Percentiles rank a stretch among this genome's conserved stretches.
These are phyloP conservation scores for Aspergillus ellipticus DNA, from an alignment of 495 filamentous ascomycete species.

Conservation along the genomic window DNA sequence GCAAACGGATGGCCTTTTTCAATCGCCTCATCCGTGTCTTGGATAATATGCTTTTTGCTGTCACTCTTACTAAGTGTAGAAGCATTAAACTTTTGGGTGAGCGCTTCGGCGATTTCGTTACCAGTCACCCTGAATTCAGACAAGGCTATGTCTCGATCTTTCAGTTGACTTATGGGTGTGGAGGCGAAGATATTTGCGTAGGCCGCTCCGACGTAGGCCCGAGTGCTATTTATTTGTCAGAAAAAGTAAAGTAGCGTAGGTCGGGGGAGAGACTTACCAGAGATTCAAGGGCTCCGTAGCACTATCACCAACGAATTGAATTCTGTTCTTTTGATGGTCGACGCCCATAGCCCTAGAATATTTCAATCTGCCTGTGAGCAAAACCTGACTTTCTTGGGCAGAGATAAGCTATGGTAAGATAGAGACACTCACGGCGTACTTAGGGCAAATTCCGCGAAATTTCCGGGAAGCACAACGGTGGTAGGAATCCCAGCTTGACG, in stretches of 20 bases:
- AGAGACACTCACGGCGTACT: too few species aligned
- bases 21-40: not conserved
- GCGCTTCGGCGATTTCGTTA: conserved; percentile 9
- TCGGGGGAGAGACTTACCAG: conserved; percentile 1
- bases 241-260: not conserved
- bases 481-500: conserved; percentile 18
- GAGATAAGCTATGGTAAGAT: too few species aligned
- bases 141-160: conserved; percentile 11
- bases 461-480: conserved; percentile 12
- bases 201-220: conserved; percentile 17
- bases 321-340: conserved; percentile 12
- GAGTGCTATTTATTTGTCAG: conserved; percentile 15
- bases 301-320: conserved; percentile 15
- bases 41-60: conserved; percentile 2
- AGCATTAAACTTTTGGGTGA: conserved; percentile 1
- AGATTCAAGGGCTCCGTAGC: conserved; percentile 5
- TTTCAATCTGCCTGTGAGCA: conserved; percentile 8
- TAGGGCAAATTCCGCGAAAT: conserved; percentile 20
- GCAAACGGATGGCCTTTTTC: not conserved
- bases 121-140: conserved; percentile 18
- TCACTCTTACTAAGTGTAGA: not conserved
- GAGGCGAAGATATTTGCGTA: conserved; percentile 18
- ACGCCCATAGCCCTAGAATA: conserved; percentile 16
- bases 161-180: conserved; percentile 11
- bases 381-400: too few species aligned